Evolutionary conservation across 2,329 filamentous ascomycete species (phyloP).

Genomic region (Alternaria incomplexa): DNA sequence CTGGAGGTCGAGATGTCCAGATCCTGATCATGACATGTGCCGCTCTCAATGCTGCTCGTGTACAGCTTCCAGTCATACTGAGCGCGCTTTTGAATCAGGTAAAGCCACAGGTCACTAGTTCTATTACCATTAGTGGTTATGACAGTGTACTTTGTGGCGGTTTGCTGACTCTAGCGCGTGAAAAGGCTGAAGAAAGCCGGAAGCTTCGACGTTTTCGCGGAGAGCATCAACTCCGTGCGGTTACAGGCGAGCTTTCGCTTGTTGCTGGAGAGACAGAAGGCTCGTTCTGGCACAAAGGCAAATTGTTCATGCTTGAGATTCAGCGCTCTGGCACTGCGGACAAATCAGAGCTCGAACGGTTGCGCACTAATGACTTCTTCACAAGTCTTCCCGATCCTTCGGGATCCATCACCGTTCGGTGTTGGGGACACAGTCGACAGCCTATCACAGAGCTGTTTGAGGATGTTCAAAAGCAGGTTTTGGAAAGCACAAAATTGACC

Average conservation of each 20-base stretch:
- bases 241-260: not conserved
- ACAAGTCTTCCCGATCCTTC: not conserved
- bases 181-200: not conserved
- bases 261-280: not conserved
- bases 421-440: conserved; percentile 7
- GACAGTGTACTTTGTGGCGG: not conserved
- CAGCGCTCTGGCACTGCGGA: not conserved
- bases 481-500: not conserved
- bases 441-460: conserved; percentile 1
- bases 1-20: not conserved
- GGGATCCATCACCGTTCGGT: not conserved
- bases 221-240: not conserved
- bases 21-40: conserved; percentile 2
- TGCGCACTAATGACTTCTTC: not conserved
- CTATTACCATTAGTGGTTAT: not conserved
- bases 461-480: not conserved
- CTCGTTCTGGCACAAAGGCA: conserved; percentile 2
- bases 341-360: not conserved
- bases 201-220: not conserved
- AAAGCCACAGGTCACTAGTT: conserved; percentile 5
- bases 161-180: not conserved
- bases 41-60: conserved; percentile 1
- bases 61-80: not conserved
- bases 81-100: not conserved
- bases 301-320: not conserved